Conservation (phyloP, 805 yeast species). For the Yarrowia yakushimensis region DNA sequence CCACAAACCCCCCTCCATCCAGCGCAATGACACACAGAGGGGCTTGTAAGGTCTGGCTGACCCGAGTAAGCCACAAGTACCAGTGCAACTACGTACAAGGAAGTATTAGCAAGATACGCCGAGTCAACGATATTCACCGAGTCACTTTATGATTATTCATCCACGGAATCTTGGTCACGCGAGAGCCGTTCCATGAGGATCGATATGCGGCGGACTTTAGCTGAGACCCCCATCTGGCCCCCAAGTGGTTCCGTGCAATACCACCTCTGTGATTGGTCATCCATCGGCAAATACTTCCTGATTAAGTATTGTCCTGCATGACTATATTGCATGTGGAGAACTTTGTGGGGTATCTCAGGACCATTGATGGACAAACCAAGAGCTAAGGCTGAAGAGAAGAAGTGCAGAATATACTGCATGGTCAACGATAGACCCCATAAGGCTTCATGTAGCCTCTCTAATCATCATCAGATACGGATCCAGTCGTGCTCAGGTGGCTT, state of each 20-base stretch:
- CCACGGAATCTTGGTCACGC: neutral
- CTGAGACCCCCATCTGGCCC: neutral
- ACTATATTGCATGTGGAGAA: slow-evolving; percentile 2
- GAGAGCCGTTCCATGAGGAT: slow-evolving; percentile 1
- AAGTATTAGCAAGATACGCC: too few species aligned
- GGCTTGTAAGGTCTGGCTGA: too few species aligned
- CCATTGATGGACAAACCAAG: neutral
- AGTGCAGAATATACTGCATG: too few species aligned
- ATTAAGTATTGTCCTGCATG: slow-evolving; percentile 5
- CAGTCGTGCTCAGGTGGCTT: neutral
- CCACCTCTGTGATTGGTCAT: neutral
- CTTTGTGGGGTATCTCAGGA: neutral
- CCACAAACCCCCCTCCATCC: too few species aligned
- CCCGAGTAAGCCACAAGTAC: too few species aligned
- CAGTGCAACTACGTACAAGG: too few species aligned
- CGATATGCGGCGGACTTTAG: neutral
- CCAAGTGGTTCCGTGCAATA: neutral
- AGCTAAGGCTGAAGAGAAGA: too few species aligned
- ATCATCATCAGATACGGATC: too few species aligned
- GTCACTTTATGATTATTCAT: neutral
- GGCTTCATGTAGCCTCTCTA: too few species aligned
- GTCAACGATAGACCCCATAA: too few species aligned
- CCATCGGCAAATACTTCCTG: slow-evolving; percentile 1
- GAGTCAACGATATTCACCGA: neutral
- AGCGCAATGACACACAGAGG: too few species aligned